Evolutionary conservation across 768 basidiomycete species (phyloP).

Genomic region (Royoungia palumana): DNA sequence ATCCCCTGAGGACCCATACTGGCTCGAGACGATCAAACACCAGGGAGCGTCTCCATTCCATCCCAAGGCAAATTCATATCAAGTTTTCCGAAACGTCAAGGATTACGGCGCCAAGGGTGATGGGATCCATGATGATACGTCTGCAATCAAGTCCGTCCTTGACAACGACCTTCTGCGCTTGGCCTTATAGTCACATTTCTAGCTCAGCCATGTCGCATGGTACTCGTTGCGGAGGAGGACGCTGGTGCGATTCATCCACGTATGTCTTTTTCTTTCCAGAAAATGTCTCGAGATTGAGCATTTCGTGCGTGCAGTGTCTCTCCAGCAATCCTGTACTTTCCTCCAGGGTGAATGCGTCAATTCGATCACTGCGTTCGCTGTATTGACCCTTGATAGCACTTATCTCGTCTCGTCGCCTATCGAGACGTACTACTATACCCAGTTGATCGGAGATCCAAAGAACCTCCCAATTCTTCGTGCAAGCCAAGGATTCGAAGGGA

Average conservation of each 20-base stretch:
- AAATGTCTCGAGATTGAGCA: background rate
- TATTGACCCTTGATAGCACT: slow-evolving; percentile 38
- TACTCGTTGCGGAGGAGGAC: slow-evolving; percentile 56
- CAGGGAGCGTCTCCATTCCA: slow-evolving; percentile 68
- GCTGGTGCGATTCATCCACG: slow-evolving; percentile 49
- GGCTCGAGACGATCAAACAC: slow-evolving; percentile 68
- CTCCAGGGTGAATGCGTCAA: slow-evolving; percentile 47
- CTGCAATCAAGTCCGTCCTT: slow-evolving; percentile 57
- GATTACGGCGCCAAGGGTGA: slow-evolving; percentile 53
- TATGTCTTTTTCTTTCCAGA: slow-evolving; percentile 9
- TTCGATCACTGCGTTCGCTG: background rate
- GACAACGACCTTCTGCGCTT: background rate
- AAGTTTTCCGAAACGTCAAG: slow-evolving; percentile 76
- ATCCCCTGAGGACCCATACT: slow-evolving; percentile 44
- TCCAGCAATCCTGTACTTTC: slow-evolving; percentile 75
- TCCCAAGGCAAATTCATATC: slow-evolving; percentile 46
- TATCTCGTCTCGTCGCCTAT: slow-evolving; percentile 68
- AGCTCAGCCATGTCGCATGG: slow-evolving; percentile 65
- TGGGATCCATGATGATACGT: slow-evolving; percentile 71
- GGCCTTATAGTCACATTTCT: slow-evolving; percentile 3
- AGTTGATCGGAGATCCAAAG: slow-evolving; percentile 72
- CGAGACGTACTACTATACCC: slow-evolving; percentile 71
- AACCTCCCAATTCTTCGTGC: slow-evolving; percentile 70
- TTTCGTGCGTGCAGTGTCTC: slow-evolving; percentile 25
- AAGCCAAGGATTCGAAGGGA: slow-evolving; percentile 54